Percentiles rank a stretch among this genome's conserved stretches.
phyloP scores from a whole-genome alignment of 345 rosid species.

The Syzygium oleosum region DNA sequence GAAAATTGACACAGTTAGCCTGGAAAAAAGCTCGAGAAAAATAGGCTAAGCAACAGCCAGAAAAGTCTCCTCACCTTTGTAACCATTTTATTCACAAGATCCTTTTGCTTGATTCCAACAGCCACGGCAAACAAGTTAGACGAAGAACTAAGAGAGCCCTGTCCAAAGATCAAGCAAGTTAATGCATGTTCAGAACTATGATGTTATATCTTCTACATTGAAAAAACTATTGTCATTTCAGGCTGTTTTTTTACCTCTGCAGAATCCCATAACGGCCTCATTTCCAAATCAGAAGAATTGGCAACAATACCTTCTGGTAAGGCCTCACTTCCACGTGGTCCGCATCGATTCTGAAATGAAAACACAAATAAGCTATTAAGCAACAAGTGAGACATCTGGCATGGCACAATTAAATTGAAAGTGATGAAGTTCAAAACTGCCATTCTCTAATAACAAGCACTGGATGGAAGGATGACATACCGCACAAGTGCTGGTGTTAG shows the following conservation, averaged over 20 bases:
- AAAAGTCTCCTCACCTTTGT: constrained; percentile 23
- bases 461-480: constrained; percentile 17
- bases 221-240: background rate
- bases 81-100: constrained; percentile 43
- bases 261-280: constrained; percentile 55
- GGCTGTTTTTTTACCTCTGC: constrained; percentile 23
- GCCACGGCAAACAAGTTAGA: constrained; percentile 38
- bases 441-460: background rate
- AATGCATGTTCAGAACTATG: background rate
- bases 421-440: background rate
- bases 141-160: constrained; percentile 16
- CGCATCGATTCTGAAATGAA: constrained; percentile 27
- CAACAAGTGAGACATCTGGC: background rate
- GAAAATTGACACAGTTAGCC: background rate
- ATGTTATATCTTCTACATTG: background rate
- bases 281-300: constrained; percentile 39
- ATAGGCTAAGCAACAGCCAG: background rate
- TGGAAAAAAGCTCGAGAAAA: background rate
- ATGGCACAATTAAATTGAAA: background rate
- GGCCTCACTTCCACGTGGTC: constrained; percentile 42
- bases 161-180: constrained; percentile 5
- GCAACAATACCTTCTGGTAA: constrained; percentile 46
- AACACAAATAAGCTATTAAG: constrained; percentile 4
- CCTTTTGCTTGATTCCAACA: constrained; percentile 54
- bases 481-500: constrained; percentile 23